Percentiles rank a stretch among this genome's conserved stretches.
Evolutionary conservation across 1,284 basidiomycete genomes (phyloP).

Genomic region (Sanghuangporus baumii): DNA sequence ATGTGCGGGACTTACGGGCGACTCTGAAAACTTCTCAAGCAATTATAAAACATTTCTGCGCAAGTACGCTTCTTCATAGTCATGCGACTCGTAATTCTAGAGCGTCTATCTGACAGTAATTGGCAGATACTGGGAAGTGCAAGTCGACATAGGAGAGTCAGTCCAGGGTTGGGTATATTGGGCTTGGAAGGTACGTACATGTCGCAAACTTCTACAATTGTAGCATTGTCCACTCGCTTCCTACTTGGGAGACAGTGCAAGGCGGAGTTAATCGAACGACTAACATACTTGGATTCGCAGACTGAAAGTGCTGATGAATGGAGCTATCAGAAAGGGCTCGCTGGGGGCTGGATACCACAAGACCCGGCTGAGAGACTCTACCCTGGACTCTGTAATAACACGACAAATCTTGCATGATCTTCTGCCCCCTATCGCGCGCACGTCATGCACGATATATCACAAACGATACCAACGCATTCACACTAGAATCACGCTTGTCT

Average conservation of each 20-base stretch:
- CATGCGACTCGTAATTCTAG: not conserved
- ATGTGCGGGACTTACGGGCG: constrained; percentile 58
- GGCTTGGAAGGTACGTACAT: constrained; percentile 66
- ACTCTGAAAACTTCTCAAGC: constrained; percentile 49
- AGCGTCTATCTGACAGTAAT: not conserved
- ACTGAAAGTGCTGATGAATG: constrained; percentile 72
- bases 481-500: not conserved
- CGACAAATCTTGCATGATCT: not conserved
- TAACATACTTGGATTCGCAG: constrained; percentile 23
- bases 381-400: constrained; percentile 47
- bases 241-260: too few species aligned
- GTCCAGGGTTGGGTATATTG: constrained; percentile 79
- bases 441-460: not conserved
- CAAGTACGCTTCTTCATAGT: constrained; percentile 35
- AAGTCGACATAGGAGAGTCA: constrained; percentile 58
- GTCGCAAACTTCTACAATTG: not conserved
- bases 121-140: constrained; percentile 72
- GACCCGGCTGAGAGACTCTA: constrained; percentile 58
- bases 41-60: constrained; percentile 62
- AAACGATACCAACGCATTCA: not conserved
- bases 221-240: constrained; percentile 4
- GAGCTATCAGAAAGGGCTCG: constrained; percentile 64
- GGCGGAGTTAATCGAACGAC: not conserved
- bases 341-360: constrained; percentile 68
- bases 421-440: not conserved